These are phyloP conservation scores for Saitozyma podzolica DNA, from an alignment of 768 basidiomycete species.

Conservation along the genomic window DNA sequence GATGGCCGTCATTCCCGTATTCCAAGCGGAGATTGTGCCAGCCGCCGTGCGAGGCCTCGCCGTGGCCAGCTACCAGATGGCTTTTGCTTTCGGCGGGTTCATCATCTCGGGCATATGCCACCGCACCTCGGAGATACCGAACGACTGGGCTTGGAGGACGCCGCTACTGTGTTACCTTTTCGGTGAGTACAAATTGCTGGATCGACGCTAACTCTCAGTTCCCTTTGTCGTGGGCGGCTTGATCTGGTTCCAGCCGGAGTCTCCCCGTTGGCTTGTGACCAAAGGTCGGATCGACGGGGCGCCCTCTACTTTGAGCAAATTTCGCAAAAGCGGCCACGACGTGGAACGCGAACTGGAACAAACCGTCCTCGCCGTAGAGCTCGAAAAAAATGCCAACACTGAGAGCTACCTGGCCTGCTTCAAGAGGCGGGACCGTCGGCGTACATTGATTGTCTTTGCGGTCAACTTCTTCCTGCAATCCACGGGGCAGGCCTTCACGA, in stretches of 20 bases:
- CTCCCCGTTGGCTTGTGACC: slow-evolving; percentile 8
- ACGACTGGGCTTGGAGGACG: slow-evolving; percentile 7
- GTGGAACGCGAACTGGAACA: not conserved
- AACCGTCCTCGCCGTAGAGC: not conserved
- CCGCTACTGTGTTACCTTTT: slow-evolving; percentile 1
- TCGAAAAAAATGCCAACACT: not conserved
- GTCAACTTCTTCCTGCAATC: slow-evolving; percentile 13
- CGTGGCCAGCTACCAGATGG: slow-evolving; percentile 6
- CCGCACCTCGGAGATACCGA: not conserved
- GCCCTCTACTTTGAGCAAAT: not conserved
- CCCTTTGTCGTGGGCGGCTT: not conserved
- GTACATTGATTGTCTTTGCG: slow-evolving; percentile 5
- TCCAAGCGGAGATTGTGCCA: slow-evolving; percentile 8
- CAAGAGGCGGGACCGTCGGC: not conserved
- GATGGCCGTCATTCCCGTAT: slow-evolving; percentile 4
- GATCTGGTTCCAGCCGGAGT: slow-evolving; percentile 10
- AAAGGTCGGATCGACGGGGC: slow-evolving; percentile 62
- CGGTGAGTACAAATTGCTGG: not conserved
- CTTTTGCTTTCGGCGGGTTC: not conserved
- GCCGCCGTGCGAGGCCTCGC: slow-evolving; percentile 7
- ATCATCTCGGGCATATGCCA: slow-evolving; percentile 7
- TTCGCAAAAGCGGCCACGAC: slow-evolving; percentile 5
- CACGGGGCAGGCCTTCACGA: slow-evolving; percentile 6
- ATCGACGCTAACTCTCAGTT: not conserved
- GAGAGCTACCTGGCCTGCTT: slow-evolving; percentile 2